Conservation (phyloP, 768 basidiomycete species). For the Russula olivacea region DNA sequence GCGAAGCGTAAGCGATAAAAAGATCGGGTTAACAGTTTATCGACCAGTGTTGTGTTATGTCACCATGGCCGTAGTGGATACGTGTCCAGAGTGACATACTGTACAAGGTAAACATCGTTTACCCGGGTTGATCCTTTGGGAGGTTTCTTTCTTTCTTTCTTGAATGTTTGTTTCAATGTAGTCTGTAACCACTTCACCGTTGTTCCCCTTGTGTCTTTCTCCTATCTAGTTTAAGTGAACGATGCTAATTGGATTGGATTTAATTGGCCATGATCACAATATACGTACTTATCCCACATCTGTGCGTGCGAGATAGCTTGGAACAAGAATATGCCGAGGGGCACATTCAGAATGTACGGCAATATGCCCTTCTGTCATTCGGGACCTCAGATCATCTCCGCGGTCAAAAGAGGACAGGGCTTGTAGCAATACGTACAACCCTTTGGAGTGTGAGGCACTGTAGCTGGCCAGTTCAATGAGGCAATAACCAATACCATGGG, state of each 20-base stretch:
- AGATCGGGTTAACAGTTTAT: not conserved
- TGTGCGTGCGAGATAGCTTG: not conserved
- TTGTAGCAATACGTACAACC: too few relatives aligned
- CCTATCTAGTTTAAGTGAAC: constrained; percentile 12
- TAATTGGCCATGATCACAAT: not conserved
- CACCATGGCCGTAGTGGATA: constrained; percentile 3
- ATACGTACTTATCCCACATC: not conserved
- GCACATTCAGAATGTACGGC: not conserved
- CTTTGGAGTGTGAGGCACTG: not conserved
- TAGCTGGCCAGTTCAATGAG: not conserved
- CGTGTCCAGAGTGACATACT: constrained; percentile 6
- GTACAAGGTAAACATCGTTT: constrained; percentile 6
- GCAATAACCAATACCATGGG: not conserved
- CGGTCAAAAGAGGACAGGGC: too few relatives aligned
- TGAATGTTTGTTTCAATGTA: constrained; percentile 2
- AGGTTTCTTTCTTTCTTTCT: not conserved
- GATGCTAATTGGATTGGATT: constrained; percentile 6
- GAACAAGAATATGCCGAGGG: not conserved
- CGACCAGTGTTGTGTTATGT: constrained; percentile 3
- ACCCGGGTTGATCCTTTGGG: not conserved
- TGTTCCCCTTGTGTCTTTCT: not conserved
- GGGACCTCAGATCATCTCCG: not conserved
- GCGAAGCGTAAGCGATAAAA: constrained; percentile 20
- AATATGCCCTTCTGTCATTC: not conserved
- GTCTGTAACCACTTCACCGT: constrained; percentile 10